phyloP scores from a whole-genome alignment of 495 filamentous ascomycete species.

The Neurospora sp. region DNA sequence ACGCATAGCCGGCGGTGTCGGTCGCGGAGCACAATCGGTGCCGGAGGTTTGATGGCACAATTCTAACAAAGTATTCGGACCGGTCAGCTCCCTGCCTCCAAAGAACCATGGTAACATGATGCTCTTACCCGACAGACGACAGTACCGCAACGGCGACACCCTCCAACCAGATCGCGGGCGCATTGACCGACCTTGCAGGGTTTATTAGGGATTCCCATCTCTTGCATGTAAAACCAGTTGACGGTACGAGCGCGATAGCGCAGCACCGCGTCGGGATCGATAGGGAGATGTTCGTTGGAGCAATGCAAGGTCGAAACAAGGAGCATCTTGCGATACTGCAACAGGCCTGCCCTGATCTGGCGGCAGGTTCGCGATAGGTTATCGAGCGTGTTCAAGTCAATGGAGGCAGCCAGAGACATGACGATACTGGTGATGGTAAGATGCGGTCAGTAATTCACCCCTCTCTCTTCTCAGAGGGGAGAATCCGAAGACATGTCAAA shows the following conservation, averaged over 20 bases:
- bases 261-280: conserved; percentile 37
- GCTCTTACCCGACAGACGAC: conserved; percentile 66
- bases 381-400: conserved; percentile 81
- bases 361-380: conserved; percentile 70
- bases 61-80: conserved; percentile 44
- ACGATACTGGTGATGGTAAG: conserved; percentile 49
- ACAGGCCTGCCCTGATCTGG: conserved; percentile 61
- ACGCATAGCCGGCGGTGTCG: conserved; percentile 73
- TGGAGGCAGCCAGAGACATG: conserved; percentile 56
- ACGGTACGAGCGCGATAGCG: conserved; percentile 39
- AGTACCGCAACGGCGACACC: conserved; percentile 66
- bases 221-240: conserved; percentile 43
- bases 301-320: conserved; percentile 67
- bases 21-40: conserved; percentile 45
- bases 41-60: conserved; percentile 70
- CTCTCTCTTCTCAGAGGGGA: conserved; percentile 8
- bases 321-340: conserved; percentile 65
- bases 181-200: conserved; percentile 63
- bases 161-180: conserved; percentile 73
- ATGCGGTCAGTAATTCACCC: conserved; percentile 17
- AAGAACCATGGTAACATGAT: neutral
- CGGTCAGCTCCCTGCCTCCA: neutral
- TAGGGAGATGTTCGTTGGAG: conserved; percentile 50
- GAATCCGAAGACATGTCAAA: conserved; percentile 1
- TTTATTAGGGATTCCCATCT: conserved; percentile 17